Evolutionary conservation across 495 filamentous ascomycete genomes (phyloP), one percentile per base, ranked within the genome.

Genomic region (Penicillium longicatenatum): DNA sequence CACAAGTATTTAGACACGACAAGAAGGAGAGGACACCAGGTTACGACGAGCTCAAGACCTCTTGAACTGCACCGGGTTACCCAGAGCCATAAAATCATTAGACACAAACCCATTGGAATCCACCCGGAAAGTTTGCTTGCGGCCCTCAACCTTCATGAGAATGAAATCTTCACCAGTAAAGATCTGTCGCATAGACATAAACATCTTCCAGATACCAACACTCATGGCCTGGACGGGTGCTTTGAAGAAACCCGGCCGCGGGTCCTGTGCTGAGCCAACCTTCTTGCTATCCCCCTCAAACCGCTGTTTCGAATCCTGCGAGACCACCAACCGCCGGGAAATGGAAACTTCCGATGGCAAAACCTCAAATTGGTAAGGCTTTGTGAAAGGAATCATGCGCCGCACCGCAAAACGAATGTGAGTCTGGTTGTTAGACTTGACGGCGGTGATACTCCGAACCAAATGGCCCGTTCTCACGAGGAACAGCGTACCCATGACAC

Each of bases 101-200:
- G 74, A 72, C 1, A 78, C 53, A 31, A 59, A 73, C 4, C 77
- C 77, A 45, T 71, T 69, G 9, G 70, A 70, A 59, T 78, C 75
- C 66, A 79, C 61, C 29, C 74, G 65, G 60, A 75, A 73, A 8
- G 41, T 59, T 19, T 70, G 66, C 42, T 73, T 76, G 16, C 68
- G 71, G 11, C 77, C 78, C 20, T 76, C 64, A 44, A 80, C 59
- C 49, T 77, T 68, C 37, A 82, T 46, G 16, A 80, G 60, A 37
- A 80, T 74, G 39, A 81, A 77, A 41, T 75, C 76, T 31, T 82
- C 79, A 19, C 70, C 67, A 0, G 71, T 80, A 55, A 80, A 78
- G 10, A 79, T 50, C 35, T 76, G 75, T 8, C 72, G 74, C 26
- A 81, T 54, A 22, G 70, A 72, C 33, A 64, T 64, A 42, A 80